phyloP scores from a whole-genome alignment of 305 asterid genomes.

The Fraxinus sp. region DNA sequence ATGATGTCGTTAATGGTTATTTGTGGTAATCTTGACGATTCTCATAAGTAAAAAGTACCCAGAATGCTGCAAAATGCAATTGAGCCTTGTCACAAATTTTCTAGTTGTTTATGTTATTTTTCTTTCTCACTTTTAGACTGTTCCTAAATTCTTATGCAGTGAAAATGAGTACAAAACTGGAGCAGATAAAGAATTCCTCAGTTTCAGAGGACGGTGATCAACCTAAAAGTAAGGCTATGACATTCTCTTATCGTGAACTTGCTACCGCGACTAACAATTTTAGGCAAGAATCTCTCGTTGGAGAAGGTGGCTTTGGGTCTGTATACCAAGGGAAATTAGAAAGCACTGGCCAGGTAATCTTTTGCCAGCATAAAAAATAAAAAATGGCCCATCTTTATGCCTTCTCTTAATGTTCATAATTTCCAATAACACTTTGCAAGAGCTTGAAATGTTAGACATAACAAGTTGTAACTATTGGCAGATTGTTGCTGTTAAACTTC shows the following conservation, averaged over 20 bases:
- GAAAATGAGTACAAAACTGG: constrained; percentile 4
- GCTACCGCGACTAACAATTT: constrained; percentile 44
- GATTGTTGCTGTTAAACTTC: constrained; percentile 45
- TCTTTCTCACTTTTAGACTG: background rate
- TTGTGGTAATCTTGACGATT: no score
- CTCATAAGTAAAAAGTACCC: background rate
- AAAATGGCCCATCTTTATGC: background rate
- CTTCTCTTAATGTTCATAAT: background rate
- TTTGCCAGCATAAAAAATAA: background rate
- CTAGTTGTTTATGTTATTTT: background rate
- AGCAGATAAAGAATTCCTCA: constrained; percentile 16
- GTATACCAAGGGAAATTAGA: constrained; percentile 38
- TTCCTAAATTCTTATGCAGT: constrained; percentile 7
- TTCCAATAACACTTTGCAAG: background rate
- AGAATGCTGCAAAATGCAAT: background rate
- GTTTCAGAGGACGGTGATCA: constrained; percentile 24
- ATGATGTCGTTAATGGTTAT: background rate
- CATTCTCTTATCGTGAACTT: constrained; percentile 42
- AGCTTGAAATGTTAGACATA: background rate
- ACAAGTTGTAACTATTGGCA: constrained; percentile 16
- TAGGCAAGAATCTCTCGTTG: constrained; percentile 33
- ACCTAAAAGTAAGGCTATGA: constrained; percentile 2
- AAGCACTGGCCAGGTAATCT: constrained; percentile 32
- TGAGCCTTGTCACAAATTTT: background rate
- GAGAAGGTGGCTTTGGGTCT: constrained; percentile 52